Percentiles rank a stretch among this genome's conserved stretches.
Conservation (phyloP, 371 early-diverging fungal species). For the Mucor piriformis region DNA sequence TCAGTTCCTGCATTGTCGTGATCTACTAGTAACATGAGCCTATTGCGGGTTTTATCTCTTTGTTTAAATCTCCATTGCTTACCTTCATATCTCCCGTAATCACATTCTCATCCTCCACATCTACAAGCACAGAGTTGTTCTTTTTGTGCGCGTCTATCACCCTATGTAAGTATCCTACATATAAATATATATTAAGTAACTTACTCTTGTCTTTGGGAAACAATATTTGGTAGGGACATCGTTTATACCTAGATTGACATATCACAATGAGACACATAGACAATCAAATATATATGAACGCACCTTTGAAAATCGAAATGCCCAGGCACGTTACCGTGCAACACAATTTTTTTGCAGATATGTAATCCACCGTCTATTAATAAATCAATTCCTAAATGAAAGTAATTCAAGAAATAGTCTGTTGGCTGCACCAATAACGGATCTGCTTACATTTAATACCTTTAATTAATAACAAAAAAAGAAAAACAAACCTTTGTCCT, state of each 20-base stretch:
- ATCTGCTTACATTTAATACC: not conserved
- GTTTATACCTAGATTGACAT: slow-evolving; percentile 52
- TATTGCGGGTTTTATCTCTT: not conserved
- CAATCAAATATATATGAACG: too few relatives aligned
- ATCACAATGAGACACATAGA: too few relatives aligned
- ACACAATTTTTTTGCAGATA: slow-evolving; percentile 71
- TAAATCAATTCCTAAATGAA: slow-evolving; percentile 74
- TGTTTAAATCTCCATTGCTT: too few relatives aligned
- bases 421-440: slow-evolving; percentile 37
- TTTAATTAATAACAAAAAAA: too few relatives aligned
- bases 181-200: not conserved
- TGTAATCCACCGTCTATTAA: slow-evolving; percentile 72
- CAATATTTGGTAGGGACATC: slow-evolving; percentile 55
- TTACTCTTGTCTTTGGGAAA: slow-evolving; percentile 39
- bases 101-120: slow-evolving; percentile 37
- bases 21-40: slow-evolving; percentile 35
- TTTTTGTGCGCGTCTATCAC: slow-evolving; percentile 3
- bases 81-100: slow-evolving; percentile 53
- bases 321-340: slow-evolving; percentile 78
- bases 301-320: slow-evolving; percentile 77
- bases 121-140: slow-evolving; percentile 33
- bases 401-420: slow-evolving; percentile 75
- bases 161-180: not conserved
- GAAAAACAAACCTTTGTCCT: slow-evolving; percentile 33
- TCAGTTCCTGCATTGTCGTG: slow-evolving; percentile 47